Base-by-base conservation (phyloP, 164 flowering plant species). In the Santalum album region DNA sequence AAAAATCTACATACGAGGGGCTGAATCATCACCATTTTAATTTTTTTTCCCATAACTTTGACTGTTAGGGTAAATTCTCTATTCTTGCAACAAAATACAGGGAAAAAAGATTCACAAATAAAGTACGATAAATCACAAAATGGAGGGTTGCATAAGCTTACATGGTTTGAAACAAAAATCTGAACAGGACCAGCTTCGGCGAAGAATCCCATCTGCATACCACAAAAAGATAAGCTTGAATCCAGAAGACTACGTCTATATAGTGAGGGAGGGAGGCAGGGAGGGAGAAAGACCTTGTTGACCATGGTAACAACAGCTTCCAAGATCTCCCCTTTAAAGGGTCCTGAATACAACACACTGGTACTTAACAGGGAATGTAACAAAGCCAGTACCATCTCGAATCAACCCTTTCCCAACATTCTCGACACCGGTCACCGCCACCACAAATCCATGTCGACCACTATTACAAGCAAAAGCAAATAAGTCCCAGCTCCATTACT, bases 141-240 rank as follows among this genome's bases (percentile, higher is more conserved):
- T n/a, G n/a, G n/a, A n/a, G n/a, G n/a, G n/a, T n/a, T n/a, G n/a
- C n/a, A 29, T 29, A 29, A 9, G 34, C 92, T 80, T 59, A 91
- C 98, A 75, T 88, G 98, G 66, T 83, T 86, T 3, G 98, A 91
- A 23, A 91, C 96, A 62, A 91, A 91, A 45, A 86, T 80, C 59
- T 91, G 96, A 40, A 88, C 98, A 25, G 98, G 98, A 2, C 98
- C 98, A 56, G 96, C 98, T 76, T 91, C 98, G n/a, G 98, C 96
- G 23, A 91, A 91, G 48, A 91, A 91, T 11, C 95, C 96, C 98
- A 91, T 91, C 96, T 88, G 79, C 59, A 67, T 2, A 20, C 43
- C 61, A 29, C 18, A 7, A 42, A 19, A 36, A 55, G 7, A 20
- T 51, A 38, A 23, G 3, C 1, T n/a, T n/a, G n/a, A n/a, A n/a